Evolutionary conservation across 306 rosid species (phyloP).

Genomic region (Sicyos edulis): DNA sequence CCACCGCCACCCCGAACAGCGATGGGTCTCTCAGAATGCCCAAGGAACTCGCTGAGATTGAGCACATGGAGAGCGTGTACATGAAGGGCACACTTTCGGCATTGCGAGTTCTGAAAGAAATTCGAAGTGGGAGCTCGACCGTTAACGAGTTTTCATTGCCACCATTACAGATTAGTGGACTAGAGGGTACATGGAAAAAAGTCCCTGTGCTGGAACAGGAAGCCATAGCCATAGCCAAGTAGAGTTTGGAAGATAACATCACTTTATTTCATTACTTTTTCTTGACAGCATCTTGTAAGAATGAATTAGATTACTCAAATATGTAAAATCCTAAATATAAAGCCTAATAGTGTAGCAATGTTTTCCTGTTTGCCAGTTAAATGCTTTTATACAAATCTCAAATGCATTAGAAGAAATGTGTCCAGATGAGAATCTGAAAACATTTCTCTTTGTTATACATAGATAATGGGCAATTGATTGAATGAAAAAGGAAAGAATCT

Average conservation of each 20-base stretch:
- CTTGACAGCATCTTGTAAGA: background rate
- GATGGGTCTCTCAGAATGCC: slow-evolving; percentile 39
- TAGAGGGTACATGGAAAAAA: slow-evolving; percentile 62
- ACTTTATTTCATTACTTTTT: slow-evolving; percentile 7
- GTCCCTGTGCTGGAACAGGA: slow-evolving; percentile 57
- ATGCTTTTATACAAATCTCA: background rate
- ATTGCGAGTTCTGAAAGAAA: slow-evolving; percentile 72
- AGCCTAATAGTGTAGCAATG: background rate
- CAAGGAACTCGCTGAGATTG: slow-evolving; percentile 69
- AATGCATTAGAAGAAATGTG: background rate
- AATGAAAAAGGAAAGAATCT: too few species aligned
- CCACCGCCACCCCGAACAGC: slow-evolving; percentile 41
- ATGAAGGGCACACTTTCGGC: slow-evolving; percentile 84
- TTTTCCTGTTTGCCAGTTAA: background rate
- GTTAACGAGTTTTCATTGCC: slow-evolving; percentile 82
- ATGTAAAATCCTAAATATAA: slow-evolving; percentile 14
- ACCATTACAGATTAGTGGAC: slow-evolving; percentile 50
- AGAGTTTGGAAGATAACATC: slow-evolving; percentile 23
- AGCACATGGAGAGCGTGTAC: slow-evolving; percentile 73
- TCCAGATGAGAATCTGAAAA: too few species aligned
- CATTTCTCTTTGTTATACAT: too few species aligned
- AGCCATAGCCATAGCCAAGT: slow-evolving; percentile 37
- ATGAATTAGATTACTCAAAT: slow-evolving; percentile 4
- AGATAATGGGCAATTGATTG: too few species aligned
- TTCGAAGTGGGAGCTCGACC: slow-evolving; percentile 83